Evolutionary conservation across 306 rosid genomes (phyloP).

Genomic region (Begonia peltatifolia): DNA sequence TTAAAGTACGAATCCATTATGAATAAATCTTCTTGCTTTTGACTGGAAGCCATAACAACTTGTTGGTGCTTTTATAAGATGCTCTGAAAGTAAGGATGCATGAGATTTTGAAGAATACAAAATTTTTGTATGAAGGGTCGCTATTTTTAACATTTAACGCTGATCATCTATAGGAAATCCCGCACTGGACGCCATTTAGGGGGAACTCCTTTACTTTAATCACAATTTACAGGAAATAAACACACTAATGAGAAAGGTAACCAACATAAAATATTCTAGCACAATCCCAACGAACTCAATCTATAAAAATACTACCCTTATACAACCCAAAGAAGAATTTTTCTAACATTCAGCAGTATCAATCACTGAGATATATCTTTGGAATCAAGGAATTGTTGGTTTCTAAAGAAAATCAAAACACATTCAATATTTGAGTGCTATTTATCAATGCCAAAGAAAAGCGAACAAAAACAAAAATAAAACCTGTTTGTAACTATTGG

Average conservation of each 20-base stretch:
- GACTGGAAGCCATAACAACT: no score
- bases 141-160: slow-evolving; percentile 62
- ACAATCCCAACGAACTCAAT: no score
- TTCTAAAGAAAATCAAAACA: no score
- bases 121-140: slow-evolving; percentile 51
- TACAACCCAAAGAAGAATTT: no score
- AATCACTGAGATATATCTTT: no score
- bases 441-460: neutral
- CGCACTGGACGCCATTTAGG: slow-evolving; percentile 71
- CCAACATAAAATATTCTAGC: no score
- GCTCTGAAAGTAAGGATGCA: slow-evolving; percentile 49
- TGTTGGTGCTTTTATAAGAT: slow-evolving; percentile 59
- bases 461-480: neutral
- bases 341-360: no score
- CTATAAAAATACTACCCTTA: no score
- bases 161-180: slow-evolving; percentile 80
- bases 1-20: no score
- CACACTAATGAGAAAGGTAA: neutral
- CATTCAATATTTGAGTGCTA: no score
- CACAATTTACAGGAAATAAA: neutral
- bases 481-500: slow-evolving; percentile 16
- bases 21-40: no score
- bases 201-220: slow-evolving; percentile 6
- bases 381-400: no score
- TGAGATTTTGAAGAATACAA: slow-evolving; percentile 80